Base-by-base conservation (phyloP, 306 rosid genomes). In the Castanospermum australe region DNA sequence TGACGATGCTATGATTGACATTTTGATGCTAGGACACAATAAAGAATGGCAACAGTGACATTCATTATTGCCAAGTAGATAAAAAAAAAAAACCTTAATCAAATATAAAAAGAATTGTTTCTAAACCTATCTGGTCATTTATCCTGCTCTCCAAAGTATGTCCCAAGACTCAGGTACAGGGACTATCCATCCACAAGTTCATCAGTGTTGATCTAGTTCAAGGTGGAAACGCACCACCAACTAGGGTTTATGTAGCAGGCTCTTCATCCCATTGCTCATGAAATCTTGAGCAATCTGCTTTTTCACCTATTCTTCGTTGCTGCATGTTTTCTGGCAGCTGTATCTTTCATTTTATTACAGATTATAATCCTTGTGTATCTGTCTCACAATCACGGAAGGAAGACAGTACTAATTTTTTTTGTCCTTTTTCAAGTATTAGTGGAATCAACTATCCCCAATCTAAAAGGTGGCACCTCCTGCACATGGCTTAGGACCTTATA, bases 81-180 rank as follows among this genome's bases (percentile, higher is more conserved):
- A 14, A 50, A 71, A n/a, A n/a, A n/a, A n/a, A n/a, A n/a, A 76
- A 67, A 61, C 50, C 62, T 45, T 33, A 47, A 76, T 42, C 33
- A 22, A 71, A 65, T 62, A 75, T 74, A 74, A 82, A n/a, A 86
- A 86, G 82, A 86, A 82, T 75, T 65, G 38, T 69, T 18, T 30
- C 79, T 79, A 82, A 55, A 9, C 69, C 86, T 75, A 82, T 74
- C 67, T 82, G 50, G 67, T 77, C 83, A 68, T 8, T 52, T 42
- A 74, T 68, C 75, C 76, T 20, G 79, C 62, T 61, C 42, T 62
- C 64, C 69, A 36, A 68, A 56, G 42, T 14, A 25, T 25, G 72
- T 67, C 65, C 57, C 73, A 80, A 54, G 4, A 84, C 30, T 39
- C 57, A 13, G 48, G 57, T 75, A 48, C 62, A 54, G 55, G 62